A percentile compares a stretch with the other conserved stretches of the same genome.
Conservation (phyloP, 345 rosid species). For the Anacardium occidentale region DNA sequence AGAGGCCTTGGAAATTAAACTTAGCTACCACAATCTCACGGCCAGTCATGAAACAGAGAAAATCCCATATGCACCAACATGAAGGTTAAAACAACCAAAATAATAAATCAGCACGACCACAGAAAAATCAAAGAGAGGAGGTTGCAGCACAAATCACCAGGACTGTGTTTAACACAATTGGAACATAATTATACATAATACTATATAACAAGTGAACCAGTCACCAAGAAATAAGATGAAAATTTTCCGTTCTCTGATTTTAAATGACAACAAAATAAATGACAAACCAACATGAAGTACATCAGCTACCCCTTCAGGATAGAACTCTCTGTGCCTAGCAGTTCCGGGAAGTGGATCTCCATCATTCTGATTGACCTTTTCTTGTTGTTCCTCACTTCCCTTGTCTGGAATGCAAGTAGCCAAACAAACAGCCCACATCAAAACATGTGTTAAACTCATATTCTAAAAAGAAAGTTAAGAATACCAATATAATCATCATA, state of each 20-base stretch:
- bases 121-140: neutral
- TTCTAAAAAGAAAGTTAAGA: slow-evolving; percentile 10
- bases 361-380: slow-evolving; percentile 74
- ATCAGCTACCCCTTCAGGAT: slow-evolving; percentile 97
- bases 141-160: neutral
- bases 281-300: slow-evolving; percentile 68
- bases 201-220: neutral
- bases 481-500: slow-evolving; percentile 5
- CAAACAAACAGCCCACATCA: slow-evolving; percentile 86
- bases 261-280: too few species aligned
- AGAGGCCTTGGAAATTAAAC: slow-evolving; percentile 33
- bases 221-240: neutral
- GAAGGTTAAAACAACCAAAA: too few species aligned
- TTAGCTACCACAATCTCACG: too few species aligned
- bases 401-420: slow-evolving; percentile 99
- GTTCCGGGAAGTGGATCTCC: slow-evolving; percentile 98
- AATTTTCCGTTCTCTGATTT: neutral
- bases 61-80: too few species aligned
- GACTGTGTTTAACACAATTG: slow-evolving; percentile 1
- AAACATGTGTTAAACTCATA: slow-evolving; percentile 23
- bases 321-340: slow-evolving; percentile 97
- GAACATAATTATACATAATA: neutral
- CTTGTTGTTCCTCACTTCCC: slow-evolving; percentile 88
- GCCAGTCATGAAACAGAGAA: too few species aligned
- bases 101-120: neutral